phyloP scores from a whole-genome alignment of 1,284 basidiomycete species.

The Cutaneotrichosporon sp. region DNA sequence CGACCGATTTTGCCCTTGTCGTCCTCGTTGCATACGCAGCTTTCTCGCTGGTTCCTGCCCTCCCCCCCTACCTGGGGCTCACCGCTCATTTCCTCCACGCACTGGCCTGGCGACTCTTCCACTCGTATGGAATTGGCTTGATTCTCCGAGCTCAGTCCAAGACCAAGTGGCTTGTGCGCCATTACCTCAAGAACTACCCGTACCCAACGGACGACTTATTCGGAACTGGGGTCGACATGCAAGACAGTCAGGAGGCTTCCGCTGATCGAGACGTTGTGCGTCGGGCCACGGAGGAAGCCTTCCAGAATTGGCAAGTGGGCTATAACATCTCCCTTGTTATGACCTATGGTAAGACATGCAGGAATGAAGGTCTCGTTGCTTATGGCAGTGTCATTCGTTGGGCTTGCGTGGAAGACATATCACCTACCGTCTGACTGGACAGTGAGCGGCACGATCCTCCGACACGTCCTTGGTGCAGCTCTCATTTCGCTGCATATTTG shows the following conservation, averaged over 20 bases:
- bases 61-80: conserved; percentile 49
- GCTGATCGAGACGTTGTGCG: conserved; percentile 49
- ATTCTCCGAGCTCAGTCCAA: conserved; percentile 78
- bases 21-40: conserved; percentile 58
- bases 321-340: conserved; percentile 92
- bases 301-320: conserved; percentile 86
- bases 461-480: conserved; percentile 78
- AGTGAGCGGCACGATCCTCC: conserved; percentile 78
- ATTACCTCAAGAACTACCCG: conserved; percentile 87
- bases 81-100: conserved; percentile 75
- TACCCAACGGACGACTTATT: conserved; percentile 53
- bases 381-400: conserved; percentile 64
- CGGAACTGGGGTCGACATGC: conserved; percentile 58
- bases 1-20: conserved; percentile 63
- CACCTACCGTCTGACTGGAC: conserved; percentile 74
- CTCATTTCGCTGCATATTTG: conserved; percentile 84
- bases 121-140: conserved; percentile 80
- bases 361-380: conserved; percentile 14
- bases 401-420: conserved; percentile 83
- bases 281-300: conserved; percentile 82
- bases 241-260: conserved; percentile 62
- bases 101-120: conserved; percentile 77
- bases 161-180: conserved; percentile 82
- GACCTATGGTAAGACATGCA: conserved; percentile 69
- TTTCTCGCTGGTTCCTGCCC: conserved; percentile 49